Conservation (phyloP, 2,329 filamentous ascomycete genomes). For the Aspergillus sp. region DNA sequence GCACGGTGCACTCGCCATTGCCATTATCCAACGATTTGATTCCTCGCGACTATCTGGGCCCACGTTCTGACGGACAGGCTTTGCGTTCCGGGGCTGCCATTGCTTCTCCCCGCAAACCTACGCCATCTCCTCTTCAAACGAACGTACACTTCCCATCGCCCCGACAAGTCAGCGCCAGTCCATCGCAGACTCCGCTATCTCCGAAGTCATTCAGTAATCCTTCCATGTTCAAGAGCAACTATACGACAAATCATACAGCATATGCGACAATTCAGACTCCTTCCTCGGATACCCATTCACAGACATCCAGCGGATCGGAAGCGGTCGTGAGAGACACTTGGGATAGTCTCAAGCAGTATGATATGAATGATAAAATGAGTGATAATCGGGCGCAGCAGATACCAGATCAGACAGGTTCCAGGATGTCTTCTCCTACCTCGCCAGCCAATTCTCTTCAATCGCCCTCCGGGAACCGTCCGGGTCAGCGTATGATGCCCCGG, state of each 20-base stretch:
- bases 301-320: slow-evolving; percentile 18
- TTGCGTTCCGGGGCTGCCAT: slow-evolving; percentile 24
- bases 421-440: slow-evolving; percentile 33
- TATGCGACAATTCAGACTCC: slow-evolving; percentile 34
- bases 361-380: slow-evolving; percentile 23
- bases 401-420: slow-evolving; percentile 29
- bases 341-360: slow-evolving; percentile 24
- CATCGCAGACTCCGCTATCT: slow-evolving; percentile 31
- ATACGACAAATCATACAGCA: slow-evolving; percentile 26
- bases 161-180: slow-evolving; percentile 22
- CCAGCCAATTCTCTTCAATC: slow-evolving; percentile 33
- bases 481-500: slow-evolving; percentile 56
- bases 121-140: slow-evolving; percentile 35
- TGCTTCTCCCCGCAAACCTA: slow-evolving; percentile 29
- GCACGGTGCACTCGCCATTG: slow-evolving; percentile 16
- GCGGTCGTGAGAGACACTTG: slow-evolving; percentile 15
- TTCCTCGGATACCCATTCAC: slow-evolving; percentile 26
- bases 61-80: slow-evolving; percentile 31
- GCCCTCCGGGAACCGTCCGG: slow-evolving; percentile 31
- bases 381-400: slow-evolving; percentile 29
- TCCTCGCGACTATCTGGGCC: slow-evolving; percentile 37
- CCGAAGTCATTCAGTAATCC: slow-evolving; percentile 26
- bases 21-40: slow-evolving; percentile 30
- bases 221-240: slow-evolving; percentile 24
- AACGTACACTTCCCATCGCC: slow-evolving; percentile 26